Percentiles rank a stretch among this genome's conserved stretches.
Conservation (phyloP, 176 grass and related monocot species). For the barley (Hordeum vulgare) region DNA sequence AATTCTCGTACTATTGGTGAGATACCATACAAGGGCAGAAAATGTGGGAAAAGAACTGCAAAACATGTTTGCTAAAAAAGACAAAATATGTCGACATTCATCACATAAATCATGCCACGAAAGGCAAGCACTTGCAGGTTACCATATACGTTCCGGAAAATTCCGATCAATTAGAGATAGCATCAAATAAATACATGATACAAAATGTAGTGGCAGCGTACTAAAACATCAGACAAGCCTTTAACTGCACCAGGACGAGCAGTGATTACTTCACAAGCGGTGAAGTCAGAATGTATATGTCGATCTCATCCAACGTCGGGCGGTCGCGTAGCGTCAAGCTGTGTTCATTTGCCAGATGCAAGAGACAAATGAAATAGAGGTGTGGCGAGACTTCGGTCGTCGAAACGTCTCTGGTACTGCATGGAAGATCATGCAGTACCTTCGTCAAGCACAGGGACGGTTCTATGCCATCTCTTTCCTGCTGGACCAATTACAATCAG, state of each 20-base stretch:
- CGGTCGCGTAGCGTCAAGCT: conserved; percentile 40
- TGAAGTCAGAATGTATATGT: conserved; percentile 58
- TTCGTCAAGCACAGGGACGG: conserved; percentile 37
- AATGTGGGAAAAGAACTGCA: not conserved
- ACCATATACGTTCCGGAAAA: not conserved
- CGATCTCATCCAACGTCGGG: conserved; percentile 77
- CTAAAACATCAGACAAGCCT: not conserved
- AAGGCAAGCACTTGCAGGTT: not conserved
- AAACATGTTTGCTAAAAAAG: not conserved
- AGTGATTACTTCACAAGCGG: conserved; percentile 25
- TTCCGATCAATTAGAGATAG: too few relatives aligned
- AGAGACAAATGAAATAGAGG: conserved; percentile 88
- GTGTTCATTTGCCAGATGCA: conserved; percentile 93
- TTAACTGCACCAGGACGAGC: not conserved
- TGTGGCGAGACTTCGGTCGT: conserved; percentile 74
- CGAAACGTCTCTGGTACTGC: conserved; percentile 35
- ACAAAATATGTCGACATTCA: not conserved
- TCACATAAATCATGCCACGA: not conserved
- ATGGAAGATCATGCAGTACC: conserved; percentile 61
- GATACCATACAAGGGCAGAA: not conserved
- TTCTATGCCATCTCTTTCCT: conserved; percentile 30
- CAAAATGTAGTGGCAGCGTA: not conserved
- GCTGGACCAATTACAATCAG: conserved; percentile 6
- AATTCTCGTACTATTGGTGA: not conserved
- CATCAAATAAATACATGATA: not conserved